Evolutionary conservation across 2,329 filamentous ascomycete species (phyloP), one percentile per base, ranked within the genome.

Genomic region (Lizonia empirigonia): DNA sequence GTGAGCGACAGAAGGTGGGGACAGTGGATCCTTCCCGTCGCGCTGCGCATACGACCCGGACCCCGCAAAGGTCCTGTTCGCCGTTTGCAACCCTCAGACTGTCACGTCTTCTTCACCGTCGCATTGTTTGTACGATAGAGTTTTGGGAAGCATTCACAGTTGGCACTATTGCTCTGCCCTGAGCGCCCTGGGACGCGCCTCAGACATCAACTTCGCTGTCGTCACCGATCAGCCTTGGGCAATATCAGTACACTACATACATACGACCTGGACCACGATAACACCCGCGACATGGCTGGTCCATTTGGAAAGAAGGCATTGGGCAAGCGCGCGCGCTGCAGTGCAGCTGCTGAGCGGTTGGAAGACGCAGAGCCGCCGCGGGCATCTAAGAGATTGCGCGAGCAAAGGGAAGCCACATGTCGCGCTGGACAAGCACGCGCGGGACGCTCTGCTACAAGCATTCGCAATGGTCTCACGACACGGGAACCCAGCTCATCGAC

Each of bases 401-500:
- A 42, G 12, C 35, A 45, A 34, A 41, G 44, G 2, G 32, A 48
- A n/a, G 37, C 37, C 23, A 32, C 50, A 32, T 33, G n/a, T 13
- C 38, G 34, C 18, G 41, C 44, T 32, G 29, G 48, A 9, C 16
- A 15, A 7, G 23, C 22, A 32, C 13, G 10, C 23, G 10, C 23
- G 4, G 27, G 15, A 5, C n/a, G 7, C 10, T 39, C 39, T n/a
- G 23, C 9, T 20, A 36, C 53, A n/a, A 49, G 29, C 12, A 27
- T 27, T 10, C 44, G 49, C 33, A 55, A 44, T 26, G 55, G 58
- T 13, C 58, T 65, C 5, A 55, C 53, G 32, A 68, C 63, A 16
- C 59, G 59, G 6, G 57, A 66, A 40, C 15, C 62, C n/a, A 63
- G 58, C 22, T 50, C 39, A 10, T 35, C 63, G 55, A 40, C 38